These are phyloP conservation scores for Colletotrichum tropicale DNA, from an alignment of 2,329 filamentous ascomycete genomes.

Conservation along the genomic window DNA sequence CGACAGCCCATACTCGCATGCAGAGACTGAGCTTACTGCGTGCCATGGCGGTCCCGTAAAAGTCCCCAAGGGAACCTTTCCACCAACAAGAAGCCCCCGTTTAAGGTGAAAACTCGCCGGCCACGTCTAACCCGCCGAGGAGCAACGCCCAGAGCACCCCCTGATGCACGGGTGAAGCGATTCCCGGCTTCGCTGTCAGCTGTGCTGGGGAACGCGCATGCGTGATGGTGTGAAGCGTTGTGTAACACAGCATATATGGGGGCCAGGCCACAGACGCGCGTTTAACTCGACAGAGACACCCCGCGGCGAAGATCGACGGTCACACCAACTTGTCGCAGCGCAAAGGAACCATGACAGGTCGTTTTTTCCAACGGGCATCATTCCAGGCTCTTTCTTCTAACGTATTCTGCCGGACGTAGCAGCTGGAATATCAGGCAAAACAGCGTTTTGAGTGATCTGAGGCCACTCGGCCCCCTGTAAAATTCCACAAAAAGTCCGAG, in stretches of 20 bases:
- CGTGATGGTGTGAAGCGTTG: neutral
- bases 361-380: neutral
- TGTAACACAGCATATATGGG: neutral
- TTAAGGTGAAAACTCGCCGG: neutral
- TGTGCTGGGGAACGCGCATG: neutral
- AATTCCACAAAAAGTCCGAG: neutral
- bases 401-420: neutral
- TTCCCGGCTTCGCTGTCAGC: neutral
- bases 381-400: neutral
- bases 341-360: neutral
- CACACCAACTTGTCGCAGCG: neutral
- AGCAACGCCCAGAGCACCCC: neutral
- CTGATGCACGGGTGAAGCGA: neutral
- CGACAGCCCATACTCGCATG: neutral
- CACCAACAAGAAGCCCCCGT: neutral
- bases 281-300: neutral
- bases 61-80: fast-evolving
- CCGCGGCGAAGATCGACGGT: neutral
- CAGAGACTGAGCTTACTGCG: neutral
- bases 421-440: fast-evolving
- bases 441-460: neutral
- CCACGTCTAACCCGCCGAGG: neutral
- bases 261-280: neutral
- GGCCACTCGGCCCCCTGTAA: neutral
- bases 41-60: neutral